Percentiles rank a stretch among this genome's conserved stretches.
phyloP scores from a whole-genome alignment of 306 rosid genomes.

The Glycine latifolia region DNA sequence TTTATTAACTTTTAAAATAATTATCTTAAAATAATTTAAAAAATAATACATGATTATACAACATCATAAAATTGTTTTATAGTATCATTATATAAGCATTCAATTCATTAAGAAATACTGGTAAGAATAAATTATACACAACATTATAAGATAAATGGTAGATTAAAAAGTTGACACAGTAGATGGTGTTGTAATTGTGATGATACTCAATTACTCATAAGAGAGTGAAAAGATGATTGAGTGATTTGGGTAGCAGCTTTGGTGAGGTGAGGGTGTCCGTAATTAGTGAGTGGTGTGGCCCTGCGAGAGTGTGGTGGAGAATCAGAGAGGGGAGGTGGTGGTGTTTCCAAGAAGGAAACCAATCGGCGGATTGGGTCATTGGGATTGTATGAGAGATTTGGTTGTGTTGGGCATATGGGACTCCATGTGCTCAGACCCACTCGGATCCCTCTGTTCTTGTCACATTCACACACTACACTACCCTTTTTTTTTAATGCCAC shows the following conservation, averaged over 20 bases:
- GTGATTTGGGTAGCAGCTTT: slow-evolving; percentile 38
- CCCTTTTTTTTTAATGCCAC: slow-evolving; percentile 28
- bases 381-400: slow-evolving; percentile 72
- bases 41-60: no score
- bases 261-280: not conserved
- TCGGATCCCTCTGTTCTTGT: slow-evolving; percentile 56
- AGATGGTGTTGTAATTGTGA: no score
- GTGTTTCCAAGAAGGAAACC: slow-evolving; percentile 97
- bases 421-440: slow-evolving; percentile 78
- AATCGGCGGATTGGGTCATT: slow-evolving; percentile 61
- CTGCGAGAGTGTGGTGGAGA: slow-evolving; percentile 42
- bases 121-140: no score
- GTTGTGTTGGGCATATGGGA: slow-evolving; percentile 90
- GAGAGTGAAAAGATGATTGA: slow-evolving; percentile 4
- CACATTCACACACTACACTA: slow-evolving; percentile 66
- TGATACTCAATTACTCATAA: not conserved
- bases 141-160: no score
- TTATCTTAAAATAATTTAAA: no score
- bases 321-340: slow-evolving; percentile 53
- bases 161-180: no score
- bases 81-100: no score
- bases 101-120: no score
- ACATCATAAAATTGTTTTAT: no score
- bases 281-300: slow-evolving; percentile 48
- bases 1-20: no score